These are phyloP conservation scores for Tolypocladium sp. DNA, from an alignment of 2,329 filamentous ascomycete genomes.

Conservation along the genomic window DNA sequence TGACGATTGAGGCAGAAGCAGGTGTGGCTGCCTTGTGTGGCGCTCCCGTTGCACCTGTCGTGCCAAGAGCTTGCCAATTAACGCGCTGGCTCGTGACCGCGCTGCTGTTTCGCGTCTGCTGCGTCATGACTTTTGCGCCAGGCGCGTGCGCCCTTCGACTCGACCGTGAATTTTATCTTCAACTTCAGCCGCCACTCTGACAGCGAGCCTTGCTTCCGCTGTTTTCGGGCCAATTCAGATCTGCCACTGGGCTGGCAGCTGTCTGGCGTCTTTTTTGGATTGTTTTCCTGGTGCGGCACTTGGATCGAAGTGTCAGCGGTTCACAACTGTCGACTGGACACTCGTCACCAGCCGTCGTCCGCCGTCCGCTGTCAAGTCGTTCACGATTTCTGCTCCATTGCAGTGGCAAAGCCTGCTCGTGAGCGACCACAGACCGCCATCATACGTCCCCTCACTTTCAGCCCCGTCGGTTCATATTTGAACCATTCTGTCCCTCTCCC, in stretches of 20 bases:
- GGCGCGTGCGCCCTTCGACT: constrained; percentile 3
- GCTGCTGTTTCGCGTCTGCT: constrained; percentile 23
- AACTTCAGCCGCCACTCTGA: neutral
- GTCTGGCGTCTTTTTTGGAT: neutral
- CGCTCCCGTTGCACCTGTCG: neutral
- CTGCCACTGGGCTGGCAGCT: neutral
- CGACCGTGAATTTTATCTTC: neutral
- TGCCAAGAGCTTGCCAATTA: neutral
- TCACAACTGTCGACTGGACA: neutral
- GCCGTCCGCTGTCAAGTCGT: neutral
- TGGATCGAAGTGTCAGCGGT: neutral
- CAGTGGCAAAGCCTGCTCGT: neutral
- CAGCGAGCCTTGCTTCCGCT: neutral
- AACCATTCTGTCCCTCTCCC: neutral
- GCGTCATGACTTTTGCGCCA: constrained; percentile 13
- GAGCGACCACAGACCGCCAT: neutral
- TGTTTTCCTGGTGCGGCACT: too few species aligned
- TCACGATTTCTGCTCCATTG: neutral
- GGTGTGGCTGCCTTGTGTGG: constrained; percentile 1
- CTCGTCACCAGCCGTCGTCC: neutral
- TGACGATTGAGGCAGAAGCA: neutral
- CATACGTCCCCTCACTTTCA: neutral
- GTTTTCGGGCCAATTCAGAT: neutral
- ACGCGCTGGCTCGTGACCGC: constrained; percentile 21
- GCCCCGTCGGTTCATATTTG: neutral